Evolutionary conservation across 441 rosid species (phyloP), one percentile per base, ranked within the genome.

Genomic region (Manihot esculenta): DNA sequence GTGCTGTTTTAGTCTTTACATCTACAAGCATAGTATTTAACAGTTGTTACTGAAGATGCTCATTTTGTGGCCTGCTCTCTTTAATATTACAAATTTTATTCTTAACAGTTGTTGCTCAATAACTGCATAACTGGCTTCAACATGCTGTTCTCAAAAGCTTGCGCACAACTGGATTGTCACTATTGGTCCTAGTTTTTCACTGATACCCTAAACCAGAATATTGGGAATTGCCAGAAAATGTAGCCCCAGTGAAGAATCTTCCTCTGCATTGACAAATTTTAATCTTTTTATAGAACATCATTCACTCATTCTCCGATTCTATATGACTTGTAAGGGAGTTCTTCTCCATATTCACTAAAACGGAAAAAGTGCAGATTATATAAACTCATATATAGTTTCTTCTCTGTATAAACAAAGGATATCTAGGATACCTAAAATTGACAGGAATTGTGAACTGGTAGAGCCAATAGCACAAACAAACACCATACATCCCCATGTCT

Each of bases 401-500:
- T 55, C 30, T 26, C 51, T 1, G 13, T 12, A 30, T 21, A 35
- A 2, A 26, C 50, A 53, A 49, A 20, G 21, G 48, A 48, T 0
- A 23, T n/a, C 42, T 24, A 42, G 51, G 49, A 54, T 20, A 24
- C 73, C 61, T 26, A 64, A 21, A 33, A 44, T 55, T 48, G n/a
- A 12, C 69, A 60, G 9, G 26, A 33, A 7, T 12, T 47, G 24
- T 9, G 35, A 51, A 69, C 30, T 61, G 3, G 50, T 23, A 47
- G 49, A 51, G 44, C 66, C 56, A 44, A 73, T 60, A 51, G 10
- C 41, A 42, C 18, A 15, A 18, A 70, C 20, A 11, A 42, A 62
- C 23, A 17, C 27, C 20, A 47, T 33, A 56, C 26, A 10, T 51
- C 49, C 38, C 20, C 54, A 33, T 21, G 45, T n/a, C 60, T 21